Evolutionary conservation across 768 basidiomycete genomes (phyloP).

Genomic region (Strobilomyces echinocephalus): DNA sequence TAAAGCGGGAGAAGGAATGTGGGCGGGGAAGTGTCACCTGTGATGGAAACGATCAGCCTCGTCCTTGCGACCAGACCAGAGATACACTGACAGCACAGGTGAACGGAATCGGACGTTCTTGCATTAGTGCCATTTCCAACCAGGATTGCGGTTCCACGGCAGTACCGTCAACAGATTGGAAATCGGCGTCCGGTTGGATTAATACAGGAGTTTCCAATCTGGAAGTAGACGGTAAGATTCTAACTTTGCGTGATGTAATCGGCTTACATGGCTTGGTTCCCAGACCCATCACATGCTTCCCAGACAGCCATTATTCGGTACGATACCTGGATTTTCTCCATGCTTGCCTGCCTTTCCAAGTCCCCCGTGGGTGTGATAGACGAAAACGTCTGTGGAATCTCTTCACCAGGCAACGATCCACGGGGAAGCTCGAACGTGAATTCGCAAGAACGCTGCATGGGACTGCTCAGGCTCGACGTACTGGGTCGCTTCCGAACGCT

Average conservation of each 20-base stretch:
- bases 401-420: constrained; percentile 46
- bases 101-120: constrained; percentile 60
- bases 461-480: constrained; percentile 34
- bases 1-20: constrained; percentile 55
- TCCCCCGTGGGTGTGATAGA: constrained; percentile 31
- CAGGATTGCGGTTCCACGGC: constrained; percentile 46
- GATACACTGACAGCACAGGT: constrained; percentile 56
- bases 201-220: constrained; percentile 66
- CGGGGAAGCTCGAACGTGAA: constrained; percentile 58
- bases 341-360: constrained; percentile 21
- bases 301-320: constrained; percentile 57
- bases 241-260: neutral
- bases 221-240: constrained; percentile 7
- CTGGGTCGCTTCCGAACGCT: constrained; percentile 46
- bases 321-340: constrained; percentile 41
- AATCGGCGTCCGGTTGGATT: constrained; percentile 55
- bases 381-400: constrained; percentile 58
- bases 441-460: constrained; percentile 30
- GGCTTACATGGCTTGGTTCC: constrained; percentile 47
- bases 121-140: constrained; percentile 62
- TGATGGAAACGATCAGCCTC: constrained; percentile 1
- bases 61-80: neutral
- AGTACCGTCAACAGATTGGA: constrained; percentile 51
- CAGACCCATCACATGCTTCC: constrained; percentile 47
- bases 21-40: constrained; percentile 61